Evolutionary conservation across 768 basidiomycete genomes (phyloP).

Genomic region (Agrocybe chaxingu): DNA sequence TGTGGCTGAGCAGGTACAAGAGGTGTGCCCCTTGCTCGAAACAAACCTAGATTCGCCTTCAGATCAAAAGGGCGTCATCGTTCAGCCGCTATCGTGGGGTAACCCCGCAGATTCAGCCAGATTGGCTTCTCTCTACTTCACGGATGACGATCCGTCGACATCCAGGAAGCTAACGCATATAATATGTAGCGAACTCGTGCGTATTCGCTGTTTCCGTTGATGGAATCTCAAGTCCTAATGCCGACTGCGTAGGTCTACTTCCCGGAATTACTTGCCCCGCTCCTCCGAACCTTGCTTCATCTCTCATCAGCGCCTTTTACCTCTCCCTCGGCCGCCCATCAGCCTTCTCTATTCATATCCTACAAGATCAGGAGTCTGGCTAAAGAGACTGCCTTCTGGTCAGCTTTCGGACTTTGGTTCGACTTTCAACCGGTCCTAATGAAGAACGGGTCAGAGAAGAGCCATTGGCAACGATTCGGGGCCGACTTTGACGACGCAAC

Average conservation of each 20-base stretch:
- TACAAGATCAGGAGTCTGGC: constrained; percentile 73
- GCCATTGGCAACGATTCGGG: constrained; percentile 41
- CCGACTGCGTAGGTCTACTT: constrained; percentile 70
- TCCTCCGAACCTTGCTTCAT: constrained; percentile 71
- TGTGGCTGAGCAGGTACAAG: neutral
- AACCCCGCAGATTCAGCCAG: constrained; percentile 35
- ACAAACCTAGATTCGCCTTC: constrained; percentile 26
- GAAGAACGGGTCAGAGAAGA: constrained; percentile 16
- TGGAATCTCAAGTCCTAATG: neutral
- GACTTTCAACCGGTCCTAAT: constrained; percentile 53
- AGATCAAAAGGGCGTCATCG: constrained; percentile 25
- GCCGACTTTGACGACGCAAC: constrained; percentile 37
- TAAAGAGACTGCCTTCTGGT: constrained; percentile 78
- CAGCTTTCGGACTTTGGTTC: constrained; percentile 79
- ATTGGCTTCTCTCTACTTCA: constrained; percentile 38
- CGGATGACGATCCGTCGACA: neutral
- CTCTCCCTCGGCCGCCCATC: constrained; percentile 17
- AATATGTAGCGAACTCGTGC: constrained; percentile 81
- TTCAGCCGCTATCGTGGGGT: constrained; percentile 75
- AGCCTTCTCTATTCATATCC: constrained; percentile 53
- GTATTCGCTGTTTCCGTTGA: constrained; percentile 20
- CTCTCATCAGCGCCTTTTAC: constrained; percentile 56
- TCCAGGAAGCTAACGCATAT: constrained; percentile 52
- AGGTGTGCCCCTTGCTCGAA: constrained; percentile 48
- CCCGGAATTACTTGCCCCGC: constrained; percentile 73